A percentile compares a stretch with the other conserved stretches of the same genome.
Conservation (phyloP, 441 rosid species). For the Viola pubescens region DNA sequence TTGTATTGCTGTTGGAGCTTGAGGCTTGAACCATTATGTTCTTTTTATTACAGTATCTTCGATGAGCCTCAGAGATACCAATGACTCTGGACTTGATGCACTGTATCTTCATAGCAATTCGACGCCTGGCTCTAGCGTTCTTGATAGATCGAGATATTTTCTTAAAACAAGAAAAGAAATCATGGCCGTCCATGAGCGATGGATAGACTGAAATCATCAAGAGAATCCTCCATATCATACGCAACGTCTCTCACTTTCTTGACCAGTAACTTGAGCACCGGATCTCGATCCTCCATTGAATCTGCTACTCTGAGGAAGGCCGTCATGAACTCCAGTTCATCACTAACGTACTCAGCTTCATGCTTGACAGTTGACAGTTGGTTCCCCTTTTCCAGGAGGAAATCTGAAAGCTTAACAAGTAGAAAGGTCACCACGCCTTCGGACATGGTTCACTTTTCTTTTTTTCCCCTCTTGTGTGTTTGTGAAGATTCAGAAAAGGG, state of each 20-base stretch:
- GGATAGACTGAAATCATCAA: conserved; percentile 39
- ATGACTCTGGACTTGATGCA: conserved; percentile 12
- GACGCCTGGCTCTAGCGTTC: conserved; percentile 31
- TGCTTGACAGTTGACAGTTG: conserved; percentile 20
- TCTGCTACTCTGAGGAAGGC: conserved; percentile 42
- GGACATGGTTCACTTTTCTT: background rate
- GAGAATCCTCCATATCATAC: conserved; percentile 37
- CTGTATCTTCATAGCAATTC: conserved; percentile 20
- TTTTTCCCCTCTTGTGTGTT: no score
- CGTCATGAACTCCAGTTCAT: conserved; percentile 30
- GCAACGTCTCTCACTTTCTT: conserved; percentile 38
- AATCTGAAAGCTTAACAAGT: conserved; percentile 19
- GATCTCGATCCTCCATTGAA: conserved; percentile 24
- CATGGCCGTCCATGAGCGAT: conserved; percentile 11
- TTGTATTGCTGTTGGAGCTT: conserved; percentile 11
- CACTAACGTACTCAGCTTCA: conserved; percentile 25
- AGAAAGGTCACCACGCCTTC: conserved; percentile 18
- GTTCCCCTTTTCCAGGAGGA: conserved; percentile 22
- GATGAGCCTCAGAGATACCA: conserved; percentile 17
- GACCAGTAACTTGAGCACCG: conserved; percentile 32
- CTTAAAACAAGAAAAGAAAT: background rate
- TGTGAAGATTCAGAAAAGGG: background rate
- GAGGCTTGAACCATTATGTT: conserved; percentile 11
- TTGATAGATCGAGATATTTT: conserved; percentile 18
- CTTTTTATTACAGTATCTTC: conserved; percentile 16